These are phyloP conservation scores for Wickerhamomyces rabaulensis DNA, from an alignment of 805 yeast genomes.

Conservation along the genomic window DNA sequence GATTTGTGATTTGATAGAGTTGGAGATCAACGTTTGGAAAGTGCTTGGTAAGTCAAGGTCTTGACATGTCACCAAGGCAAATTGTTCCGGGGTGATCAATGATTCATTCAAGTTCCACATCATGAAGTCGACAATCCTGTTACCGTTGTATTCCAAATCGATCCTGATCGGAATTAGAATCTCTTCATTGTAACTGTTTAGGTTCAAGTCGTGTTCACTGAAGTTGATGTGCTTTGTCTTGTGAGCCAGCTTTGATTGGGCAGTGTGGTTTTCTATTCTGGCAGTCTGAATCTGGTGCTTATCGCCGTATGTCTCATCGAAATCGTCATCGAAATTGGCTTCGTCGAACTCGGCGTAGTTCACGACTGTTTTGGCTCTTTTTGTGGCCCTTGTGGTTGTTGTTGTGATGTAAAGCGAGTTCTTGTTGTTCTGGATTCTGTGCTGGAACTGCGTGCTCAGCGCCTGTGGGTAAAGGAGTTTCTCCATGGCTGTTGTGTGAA, in stretches of 20 bases:
- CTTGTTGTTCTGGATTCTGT: slow-evolving; percentile 67
- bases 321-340: slow-evolving; percentile 51
- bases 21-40: slow-evolving; percentile 57
- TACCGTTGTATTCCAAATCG: slow-evolving; percentile 82
- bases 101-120: slow-evolving; percentile 86
- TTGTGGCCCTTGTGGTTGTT: slow-evolving; percentile 71
- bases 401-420: slow-evolving; percentile 71
- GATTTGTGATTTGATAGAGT: slow-evolving; percentile 73
- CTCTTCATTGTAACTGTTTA: slow-evolving; percentile 43
- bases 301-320: slow-evolving; percentile 27
- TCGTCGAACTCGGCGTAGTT: slow-evolving; percentile 83
- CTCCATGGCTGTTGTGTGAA: slow-evolving; percentile 13
- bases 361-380: slow-evolving; percentile 63
- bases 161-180: slow-evolving; percentile 83
- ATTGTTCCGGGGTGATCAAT: slow-evolving; percentile 82
- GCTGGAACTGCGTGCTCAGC: slow-evolving; percentile 64
- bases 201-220: slow-evolving; percentile 18
- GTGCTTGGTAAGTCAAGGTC: slow-evolving; percentile 77
- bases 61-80: slow-evolving; percentile 72
- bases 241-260: slow-evolving; percentile 16
- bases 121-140: slow-evolving; percentile 80
- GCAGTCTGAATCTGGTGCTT: slow-evolving; percentile 2
- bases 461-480: slow-evolving; percentile 60
- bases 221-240: slow-evolving; percentile 23
- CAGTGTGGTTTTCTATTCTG: slow-evolving; percentile 7